Evolutionary conservation across 1,284 basidiomycete species (phyloP).

Genomic region (Trametes polyzona): DNA sequence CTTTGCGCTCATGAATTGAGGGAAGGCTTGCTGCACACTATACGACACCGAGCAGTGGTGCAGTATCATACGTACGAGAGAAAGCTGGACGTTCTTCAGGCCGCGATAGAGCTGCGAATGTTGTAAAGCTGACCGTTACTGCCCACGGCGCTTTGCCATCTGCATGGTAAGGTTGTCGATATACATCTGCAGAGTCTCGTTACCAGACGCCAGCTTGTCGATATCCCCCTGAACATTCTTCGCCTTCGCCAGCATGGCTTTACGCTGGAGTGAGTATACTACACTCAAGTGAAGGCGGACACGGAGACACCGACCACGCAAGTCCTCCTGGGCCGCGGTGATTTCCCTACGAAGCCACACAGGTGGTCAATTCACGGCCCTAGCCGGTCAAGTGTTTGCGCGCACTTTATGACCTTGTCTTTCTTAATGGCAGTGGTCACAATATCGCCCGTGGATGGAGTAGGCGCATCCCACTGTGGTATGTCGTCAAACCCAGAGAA

Average conservation of each 20-base stretch:
- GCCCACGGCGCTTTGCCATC: constrained; percentile 76
- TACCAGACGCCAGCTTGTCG: constrained; percentile 76
- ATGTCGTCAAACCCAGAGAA: constrained; percentile 60
- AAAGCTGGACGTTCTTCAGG: background rate
- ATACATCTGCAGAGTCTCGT: constrained; percentile 84
- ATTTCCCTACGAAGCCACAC: constrained; percentile 63
- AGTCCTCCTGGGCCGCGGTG: constrained; percentile 69
- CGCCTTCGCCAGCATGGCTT: constrained; percentile 71
- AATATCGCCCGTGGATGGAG: constrained; percentile 56
- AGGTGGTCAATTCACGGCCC: background rate
- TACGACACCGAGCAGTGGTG: no score
- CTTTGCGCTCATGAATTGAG: constrained; percentile 44
- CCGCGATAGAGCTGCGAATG: no score
- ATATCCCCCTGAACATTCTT: constrained; percentile 73
- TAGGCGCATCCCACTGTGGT: constrained; percentile 60
- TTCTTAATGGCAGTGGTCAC: constrained; percentile 76
- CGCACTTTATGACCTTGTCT: constrained; percentile 63
- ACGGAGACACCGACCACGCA: constrained; percentile 56
- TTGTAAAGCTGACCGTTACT: background rate
- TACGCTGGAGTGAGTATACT: background rate
- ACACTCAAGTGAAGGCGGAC: background rate
- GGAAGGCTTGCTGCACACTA: no score
- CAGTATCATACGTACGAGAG: background rate
- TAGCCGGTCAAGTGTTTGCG: background rate
- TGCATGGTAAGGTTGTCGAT: constrained; percentile 86